Conservation (phyloP, 2,329 filamentous ascomycete species). For the Lasiodiplodia hormozganensis region DNA sequence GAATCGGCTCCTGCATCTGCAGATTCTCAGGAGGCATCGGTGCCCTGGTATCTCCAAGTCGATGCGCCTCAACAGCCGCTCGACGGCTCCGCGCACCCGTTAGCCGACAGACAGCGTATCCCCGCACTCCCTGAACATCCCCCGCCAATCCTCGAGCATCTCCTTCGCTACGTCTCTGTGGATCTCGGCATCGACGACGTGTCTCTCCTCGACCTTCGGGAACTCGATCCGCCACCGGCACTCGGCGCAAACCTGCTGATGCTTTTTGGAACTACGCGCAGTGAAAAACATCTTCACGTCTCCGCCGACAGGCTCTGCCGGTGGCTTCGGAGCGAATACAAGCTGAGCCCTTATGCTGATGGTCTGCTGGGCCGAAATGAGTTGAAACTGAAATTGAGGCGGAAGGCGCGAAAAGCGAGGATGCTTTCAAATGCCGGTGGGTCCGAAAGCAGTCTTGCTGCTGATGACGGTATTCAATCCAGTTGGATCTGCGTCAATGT, state of each 20-base stretch:
- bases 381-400: constrained; percentile 82
- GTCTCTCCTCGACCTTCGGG: constrained; percentile 79
- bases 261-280: constrained; percentile 89
- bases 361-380: constrained; percentile 90
- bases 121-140: constrained; percentile 71
- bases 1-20: background rate
- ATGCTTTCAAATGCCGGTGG: constrained; percentile 76
- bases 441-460: constrained; percentile 61
- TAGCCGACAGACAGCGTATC: constrained; percentile 62
- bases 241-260: constrained; percentile 89
- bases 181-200: constrained; percentile 88
- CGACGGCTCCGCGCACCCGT: constrained; percentile 38
- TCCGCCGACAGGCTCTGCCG: constrained; percentile 88
- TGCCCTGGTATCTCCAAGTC: constrained; percentile 89
- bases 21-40: constrained; percentile 31
- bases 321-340: constrained; percentile 78
- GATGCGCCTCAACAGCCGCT: constrained; percentile 51
- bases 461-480: constrained; percentile 87
- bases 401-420: constrained; percentile 82
- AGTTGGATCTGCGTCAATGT: constrained; percentile 97
- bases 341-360: constrained; percentile 79
- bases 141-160: constrained; percentile 72
- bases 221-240: constrained; percentile 83
- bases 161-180: constrained; percentile 80
- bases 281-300: constrained; percentile 91